Evolutionary conservation across 768 basidiomycete species (phyloP).

Genomic region (Rhizopogon vulgaris): DNA sequence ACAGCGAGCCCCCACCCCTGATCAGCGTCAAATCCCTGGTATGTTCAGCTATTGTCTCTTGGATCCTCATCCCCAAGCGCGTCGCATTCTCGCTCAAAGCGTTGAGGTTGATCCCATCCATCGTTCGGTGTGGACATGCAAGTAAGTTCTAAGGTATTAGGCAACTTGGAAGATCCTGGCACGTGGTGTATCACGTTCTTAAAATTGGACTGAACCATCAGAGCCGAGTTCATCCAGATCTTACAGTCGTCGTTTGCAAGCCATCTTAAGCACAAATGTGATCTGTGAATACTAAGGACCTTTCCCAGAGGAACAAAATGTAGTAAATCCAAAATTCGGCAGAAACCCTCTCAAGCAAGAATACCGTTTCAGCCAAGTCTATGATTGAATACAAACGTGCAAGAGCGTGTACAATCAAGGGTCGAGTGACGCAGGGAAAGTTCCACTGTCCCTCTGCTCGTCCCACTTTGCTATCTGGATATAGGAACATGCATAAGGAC

Average conservation of each 20-base stretch:
- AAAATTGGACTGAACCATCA: not conserved
- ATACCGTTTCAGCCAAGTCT: not conserved
- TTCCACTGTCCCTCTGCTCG: slow-evolving; percentile 89
- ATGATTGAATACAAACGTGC: not conserved
- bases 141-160: not conserved
- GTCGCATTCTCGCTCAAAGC: slow-evolving; percentile 75
- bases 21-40: slow-evolving; percentile 65
- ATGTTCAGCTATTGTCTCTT: slow-evolving; percentile 77
- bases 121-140: slow-evolving; percentile 6
- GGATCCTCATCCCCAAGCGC: slow-evolving; percentile 74
- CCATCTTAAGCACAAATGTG: not conserved
- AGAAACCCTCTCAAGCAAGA: not conserved
- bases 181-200: not conserved
- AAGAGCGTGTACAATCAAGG: slow-evolving; percentile 35
- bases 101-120: slow-evolving; percentile 31
- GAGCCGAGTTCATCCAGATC: no score
- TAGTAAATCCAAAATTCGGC: not conserved
- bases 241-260: not conserved
- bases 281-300: not conserved
- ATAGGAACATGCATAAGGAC: not conserved
- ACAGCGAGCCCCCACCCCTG: slow-evolving; percentile 48
- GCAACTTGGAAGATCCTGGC: no score
- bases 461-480: slow-evolving; percentile 81
- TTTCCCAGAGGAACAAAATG: not conserved
- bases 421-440: slow-evolving; percentile 89